Conservation (phyloP, 2,329 filamentous ascomycete genomes). For the Pseudodiploospora longispora region DNA sequence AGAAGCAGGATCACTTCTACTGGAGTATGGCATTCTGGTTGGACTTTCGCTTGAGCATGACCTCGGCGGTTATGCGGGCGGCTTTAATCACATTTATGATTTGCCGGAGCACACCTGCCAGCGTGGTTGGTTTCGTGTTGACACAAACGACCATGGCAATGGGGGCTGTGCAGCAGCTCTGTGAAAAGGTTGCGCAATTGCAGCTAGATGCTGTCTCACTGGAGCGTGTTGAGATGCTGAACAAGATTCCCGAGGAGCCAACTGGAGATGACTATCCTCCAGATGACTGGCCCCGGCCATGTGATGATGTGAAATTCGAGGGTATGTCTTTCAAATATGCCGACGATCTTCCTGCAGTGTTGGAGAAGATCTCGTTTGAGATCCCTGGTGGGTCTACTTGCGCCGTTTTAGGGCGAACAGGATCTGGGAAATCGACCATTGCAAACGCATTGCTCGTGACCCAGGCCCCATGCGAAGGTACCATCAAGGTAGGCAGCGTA, state of each 20-base stretch:
- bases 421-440: constrained; percentile 78
- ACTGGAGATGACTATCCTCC: constrained; percentile 61
- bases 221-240: constrained; percentile 74
- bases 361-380: constrained; percentile 59
- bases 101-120: constrained; percentile 65
- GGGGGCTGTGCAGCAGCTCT: constrained; percentile 45
- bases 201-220: constrained; percentile 92
- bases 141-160: constrained; percentile 38
- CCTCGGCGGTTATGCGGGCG: constrained; percentile 65
- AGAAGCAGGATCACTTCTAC: constrained; percentile 94
- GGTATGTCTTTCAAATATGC: constrained; percentile 74
- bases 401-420: constrained; percentile 71
- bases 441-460: constrained; percentile 52
- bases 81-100: constrained; percentile 66
- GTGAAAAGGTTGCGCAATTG: constrained; percentile 71
- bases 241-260: constrained; percentile 69
- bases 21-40: constrained; percentile 85
- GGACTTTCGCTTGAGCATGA: constrained; percentile 58
- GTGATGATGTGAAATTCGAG: constrained; percentile 67
- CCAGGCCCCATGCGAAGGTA: constrained; percentile 41
- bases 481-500: constrained; percentile 45
- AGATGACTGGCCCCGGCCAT: constrained; percentile 66
- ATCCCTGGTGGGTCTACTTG: constrained; percentile 59
- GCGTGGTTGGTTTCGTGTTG: constrained; percentile 76
- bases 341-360: constrained; percentile 63